These are phyloP conservation scores for Aspergillus conjunctus DNA, from an alignment of 495 filamentous ascomycete species.

Conservation along the genomic window DNA sequence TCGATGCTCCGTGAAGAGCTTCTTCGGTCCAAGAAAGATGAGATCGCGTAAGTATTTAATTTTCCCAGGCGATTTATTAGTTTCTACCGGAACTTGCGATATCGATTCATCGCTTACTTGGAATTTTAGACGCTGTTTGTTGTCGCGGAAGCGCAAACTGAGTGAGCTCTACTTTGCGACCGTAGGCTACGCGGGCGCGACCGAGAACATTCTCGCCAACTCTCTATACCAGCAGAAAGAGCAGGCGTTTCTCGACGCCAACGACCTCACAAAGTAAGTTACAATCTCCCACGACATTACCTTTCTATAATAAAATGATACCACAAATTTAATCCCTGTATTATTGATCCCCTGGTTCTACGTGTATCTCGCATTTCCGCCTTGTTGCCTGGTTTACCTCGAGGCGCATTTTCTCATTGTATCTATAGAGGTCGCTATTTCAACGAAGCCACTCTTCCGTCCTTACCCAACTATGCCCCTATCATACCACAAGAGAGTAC, in stretches of 20 bases:
- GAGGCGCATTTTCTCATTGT: constrained; percentile 33
- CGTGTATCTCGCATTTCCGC: constrained; percentile 17
- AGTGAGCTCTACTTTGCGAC: constrained; percentile 71
- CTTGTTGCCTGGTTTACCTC: constrained; percentile 22
- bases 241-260: constrained; percentile 67
- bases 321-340: constrained; percentile 6
- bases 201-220: constrained; percentile 57
- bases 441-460: constrained; percentile 69
- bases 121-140: constrained; percentile 67
- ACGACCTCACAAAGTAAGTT: constrained; percentile 77
- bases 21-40: constrained; percentile 60
- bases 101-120: constrained; percentile 35
- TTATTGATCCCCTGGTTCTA: constrained; percentile 22
- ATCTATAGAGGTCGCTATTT: constrained; percentile 67
- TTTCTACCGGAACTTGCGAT: constrained; percentile 11
- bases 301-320: too few species aligned
- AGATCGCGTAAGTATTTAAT: constrained; percentile 61
- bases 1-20: constrained; percentile 61
- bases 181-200: constrained; percentile 50
- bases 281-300: constrained; percentile 2
- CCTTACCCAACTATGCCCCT: constrained; percentile 50
- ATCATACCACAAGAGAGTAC: constrained; percentile 32
- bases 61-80: constrained; percentile 26
- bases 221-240: constrained; percentile 54
- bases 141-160: constrained; percentile 81